Evolutionary conservation across 2,329 filamentous ascomycete genomes (phyloP).

Genomic region (Pseudogymnoascus sp.): DNA sequence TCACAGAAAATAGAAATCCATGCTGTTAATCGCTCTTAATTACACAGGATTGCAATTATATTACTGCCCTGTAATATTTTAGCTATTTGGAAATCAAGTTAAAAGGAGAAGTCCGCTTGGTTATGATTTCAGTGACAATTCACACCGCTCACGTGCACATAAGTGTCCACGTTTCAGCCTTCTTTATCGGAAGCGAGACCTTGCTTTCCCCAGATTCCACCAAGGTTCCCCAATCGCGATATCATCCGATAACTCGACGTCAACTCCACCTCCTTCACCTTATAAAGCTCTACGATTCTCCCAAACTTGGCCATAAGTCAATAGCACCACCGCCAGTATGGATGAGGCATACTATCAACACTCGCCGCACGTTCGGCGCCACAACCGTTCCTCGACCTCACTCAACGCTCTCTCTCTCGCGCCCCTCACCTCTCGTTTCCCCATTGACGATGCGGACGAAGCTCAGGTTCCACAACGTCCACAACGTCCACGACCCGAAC

Average conservation of each 20-base stretch:
- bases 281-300: background rate
- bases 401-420: slow-evolving; percentile 54
- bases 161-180: background rate
- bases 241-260: slow-evolving; percentile 5
- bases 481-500: slow-evolving; percentile 29
- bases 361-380: slow-evolving; percentile 47
- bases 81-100: background rate
- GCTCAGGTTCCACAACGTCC: slow-evolving; percentile 30
- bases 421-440: slow-evolving; percentile 55
- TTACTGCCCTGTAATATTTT: background rate
- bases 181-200: background rate
- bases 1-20: no score
- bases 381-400: slow-evolving; percentile 51
- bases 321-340: slow-evolving; percentile 35
- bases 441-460: slow-evolving; percentile 46
- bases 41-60: background rate
- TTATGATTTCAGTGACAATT: background rate
- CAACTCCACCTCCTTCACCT: background rate
- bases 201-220: slow-evolving; percentile 5
- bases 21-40: background rate
- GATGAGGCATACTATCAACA: slow-evolving; percentile 55
- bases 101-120: background rate
- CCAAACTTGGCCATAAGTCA: background rate
- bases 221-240: slow-evolving; percentile 6
- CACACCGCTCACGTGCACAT: background rate